Percentiles rank a stretch among this genome's conserved stretches.
phyloP scores from a whole-genome alignment of 352 stramenopile genomes.

The Globisporangium sylvaticum region DNA sequence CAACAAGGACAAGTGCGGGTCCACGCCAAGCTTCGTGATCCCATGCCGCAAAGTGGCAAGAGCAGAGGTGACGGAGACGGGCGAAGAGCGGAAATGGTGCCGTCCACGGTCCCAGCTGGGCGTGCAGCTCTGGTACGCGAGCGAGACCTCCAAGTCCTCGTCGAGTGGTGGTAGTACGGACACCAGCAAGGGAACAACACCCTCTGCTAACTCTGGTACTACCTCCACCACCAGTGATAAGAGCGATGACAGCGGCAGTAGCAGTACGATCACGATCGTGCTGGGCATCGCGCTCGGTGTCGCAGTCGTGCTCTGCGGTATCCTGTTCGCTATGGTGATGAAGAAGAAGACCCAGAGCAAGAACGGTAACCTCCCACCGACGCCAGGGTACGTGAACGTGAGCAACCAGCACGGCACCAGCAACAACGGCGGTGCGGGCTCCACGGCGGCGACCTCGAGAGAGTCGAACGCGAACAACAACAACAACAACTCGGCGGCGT shows the following conservation, averaged over 20 bases:
- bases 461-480: background rate
- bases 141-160: constrained; percentile 8
- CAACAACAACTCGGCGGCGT: background rate
- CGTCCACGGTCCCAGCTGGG: constrained; percentile 23
- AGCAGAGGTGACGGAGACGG: constrained; percentile 5
- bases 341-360: constrained; percentile 20
- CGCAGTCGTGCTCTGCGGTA: constrained; percentile 12
- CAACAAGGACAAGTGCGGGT: constrained; percentile 12
- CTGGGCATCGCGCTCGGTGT: constrained; percentile 21
- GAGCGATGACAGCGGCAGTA: background rate
- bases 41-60: constrained; percentile 21
- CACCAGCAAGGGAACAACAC: background rate
- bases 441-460: background rate
- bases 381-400: background rate
- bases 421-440: background rate
- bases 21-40: constrained; percentile 24
- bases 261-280: constrained; percentile 20
- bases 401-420: constrained; percentile 14
- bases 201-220: background rate
- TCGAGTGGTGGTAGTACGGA: background rate
- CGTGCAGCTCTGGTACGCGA: constrained; percentile 24
- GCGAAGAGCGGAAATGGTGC: constrained; percentile 30
- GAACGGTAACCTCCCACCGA: constrained; percentile 21
- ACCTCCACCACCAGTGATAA: background rate
- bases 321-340: constrained; percentile 12